phyloP scores from a whole-genome alignment of 768 basidiomycete species.

The Suillus plorans region DNA sequence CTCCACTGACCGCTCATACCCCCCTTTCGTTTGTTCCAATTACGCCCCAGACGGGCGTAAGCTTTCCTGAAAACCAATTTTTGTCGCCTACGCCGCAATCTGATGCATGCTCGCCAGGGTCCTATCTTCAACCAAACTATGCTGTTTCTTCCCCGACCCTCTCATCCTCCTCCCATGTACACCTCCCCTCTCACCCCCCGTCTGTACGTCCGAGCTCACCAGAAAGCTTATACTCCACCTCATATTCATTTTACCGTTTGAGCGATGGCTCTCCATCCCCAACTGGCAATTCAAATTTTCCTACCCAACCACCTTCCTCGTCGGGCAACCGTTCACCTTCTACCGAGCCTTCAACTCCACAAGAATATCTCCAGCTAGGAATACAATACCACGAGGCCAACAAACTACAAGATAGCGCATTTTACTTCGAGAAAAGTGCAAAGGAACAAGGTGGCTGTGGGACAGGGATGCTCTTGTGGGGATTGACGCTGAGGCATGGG shows the following conservation, averaged over 20 bases:
- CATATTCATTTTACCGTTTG: constrained; percentile 66
- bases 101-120: background rate
- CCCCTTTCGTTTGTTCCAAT: constrained; percentile 14
- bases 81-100: background rate
- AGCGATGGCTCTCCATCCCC: constrained; percentile 48
- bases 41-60: constrained; percentile 22
- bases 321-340: constrained; percentile 18
- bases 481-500: constrained; percentile 78
- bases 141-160: constrained; percentile 17
- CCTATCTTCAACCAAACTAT: constrained; percentile 18
- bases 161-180: constrained; percentile 7
- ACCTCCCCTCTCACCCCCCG: constrained; percentile 34
- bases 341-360: constrained; percentile 41
- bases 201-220: constrained; percentile 38
- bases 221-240: constrained; percentile 50
- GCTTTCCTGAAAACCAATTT: constrained; percentile 5
- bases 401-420: constrained; percentile 63
- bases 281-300: constrained; percentile 23
- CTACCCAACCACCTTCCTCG: constrained; percentile 15
- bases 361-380: constrained; percentile 73
- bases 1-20: constrained; percentile 24
- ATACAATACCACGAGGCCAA: constrained; percentile 79
- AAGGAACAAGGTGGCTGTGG: constrained; percentile 76
- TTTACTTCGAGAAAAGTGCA: constrained; percentile 76
- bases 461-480: constrained; percentile 93